These are phyloP conservation scores for Boletus sp. DNA, from an alignment of 1,284 basidiomycete species.

Conservation along the genomic window DNA sequence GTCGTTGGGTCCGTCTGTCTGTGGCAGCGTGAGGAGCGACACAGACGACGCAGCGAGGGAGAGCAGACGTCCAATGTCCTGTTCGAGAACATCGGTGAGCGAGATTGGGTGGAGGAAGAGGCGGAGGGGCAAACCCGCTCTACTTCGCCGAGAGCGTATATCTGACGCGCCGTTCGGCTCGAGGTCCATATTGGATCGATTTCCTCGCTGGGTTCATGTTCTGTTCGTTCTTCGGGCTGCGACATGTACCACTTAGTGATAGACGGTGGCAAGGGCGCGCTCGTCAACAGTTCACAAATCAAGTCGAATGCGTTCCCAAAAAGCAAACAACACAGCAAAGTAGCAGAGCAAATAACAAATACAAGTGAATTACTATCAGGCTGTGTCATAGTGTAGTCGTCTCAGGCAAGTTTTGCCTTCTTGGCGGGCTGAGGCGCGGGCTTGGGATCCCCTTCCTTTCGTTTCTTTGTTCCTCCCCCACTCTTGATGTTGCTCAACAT, in stretches of 20 bases:
- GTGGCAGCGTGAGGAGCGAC: conserved; percentile 70
- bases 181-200: conserved; percentile 77
- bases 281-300: no score
- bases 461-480: conserved; percentile 48
- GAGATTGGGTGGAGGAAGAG: not conserved
- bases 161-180: conserved; percentile 74
- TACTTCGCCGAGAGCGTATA: conserved; percentile 74
- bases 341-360: conserved; percentile 28
- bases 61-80: conserved; percentile 74
- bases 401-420: conserved; percentile 55
- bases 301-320: not conserved
- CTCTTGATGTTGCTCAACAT: conserved; percentile 47
- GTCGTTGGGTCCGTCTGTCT: conserved; percentile 64
- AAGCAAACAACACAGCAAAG: conserved; percentile 30
- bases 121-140: conserved; percentile 56
- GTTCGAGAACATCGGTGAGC: conserved; percentile 2
- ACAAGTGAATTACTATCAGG: conserved; percentile 33
- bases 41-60: conserved; percentile 72
- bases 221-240: conserved; percentile 15
- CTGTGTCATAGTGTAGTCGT: conserved; percentile 25
- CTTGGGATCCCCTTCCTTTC: conserved; percentile 59
- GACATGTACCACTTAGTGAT: conserved; percentile 11
- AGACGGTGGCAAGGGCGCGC: no score
- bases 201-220: conserved; percentile 28
- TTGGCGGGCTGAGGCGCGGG: conserved; percentile 62